These are phyloP conservation scores for Alternaria triticimaculans DNA, from an alignment of 2,329 filamentous ascomycete genomes.

Conservation along the genomic window DNA sequence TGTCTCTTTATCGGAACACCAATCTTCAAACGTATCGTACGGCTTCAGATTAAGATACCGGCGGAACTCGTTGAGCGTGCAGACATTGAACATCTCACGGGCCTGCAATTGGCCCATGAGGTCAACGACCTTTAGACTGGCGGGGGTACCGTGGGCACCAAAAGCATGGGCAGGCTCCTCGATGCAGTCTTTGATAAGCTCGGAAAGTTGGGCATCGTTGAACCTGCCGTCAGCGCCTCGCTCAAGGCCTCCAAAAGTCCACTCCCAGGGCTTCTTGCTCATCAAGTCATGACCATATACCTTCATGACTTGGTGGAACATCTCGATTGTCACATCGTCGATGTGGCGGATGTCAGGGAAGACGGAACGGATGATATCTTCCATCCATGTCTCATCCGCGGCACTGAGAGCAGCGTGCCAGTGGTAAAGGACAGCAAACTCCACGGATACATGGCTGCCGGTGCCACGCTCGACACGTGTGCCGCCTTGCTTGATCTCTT, in stretches of 20 bases:
- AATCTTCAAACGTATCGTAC: conserved; percentile 79
- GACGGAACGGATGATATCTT: conserved; percentile 54
- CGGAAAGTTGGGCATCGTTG: conserved; percentile 75
- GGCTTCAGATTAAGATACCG: conserved; percentile 80
- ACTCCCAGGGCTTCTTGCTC: conserved; percentile 68
- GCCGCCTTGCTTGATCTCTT: conserved; percentile 62
- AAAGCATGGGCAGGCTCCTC: conserved; percentile 69
- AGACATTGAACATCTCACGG: conserved; percentile 73
- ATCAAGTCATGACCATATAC: conserved; percentile 59
- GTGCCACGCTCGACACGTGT: conserved; percentile 68
- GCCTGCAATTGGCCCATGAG: conserved; percentile 79
- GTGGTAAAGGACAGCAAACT: conserved; percentile 86
- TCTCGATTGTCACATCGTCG: conserved; percentile 41
- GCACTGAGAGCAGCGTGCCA: conserved; percentile 81
- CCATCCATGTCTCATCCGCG: conserved; percentile 79
- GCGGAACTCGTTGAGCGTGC: conserved; percentile 82
- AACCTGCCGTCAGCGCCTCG: conserved; percentile 72
- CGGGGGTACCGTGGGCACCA: conserved; percentile 72
- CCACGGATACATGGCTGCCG: conserved; percentile 81
- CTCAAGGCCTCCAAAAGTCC: conserved; percentile 70
- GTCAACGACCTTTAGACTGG: conserved; percentile 74
- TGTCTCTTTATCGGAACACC: conserved; percentile 77
- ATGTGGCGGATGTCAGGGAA: conserved; percentile 37
- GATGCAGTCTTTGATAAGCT: conserved; percentile 68
- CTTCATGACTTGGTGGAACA: conserved; percentile 48